phyloP scores from a whole-genome alignment of 176 grass and related monocot genomes.

The Pharus latifolius region DNA sequence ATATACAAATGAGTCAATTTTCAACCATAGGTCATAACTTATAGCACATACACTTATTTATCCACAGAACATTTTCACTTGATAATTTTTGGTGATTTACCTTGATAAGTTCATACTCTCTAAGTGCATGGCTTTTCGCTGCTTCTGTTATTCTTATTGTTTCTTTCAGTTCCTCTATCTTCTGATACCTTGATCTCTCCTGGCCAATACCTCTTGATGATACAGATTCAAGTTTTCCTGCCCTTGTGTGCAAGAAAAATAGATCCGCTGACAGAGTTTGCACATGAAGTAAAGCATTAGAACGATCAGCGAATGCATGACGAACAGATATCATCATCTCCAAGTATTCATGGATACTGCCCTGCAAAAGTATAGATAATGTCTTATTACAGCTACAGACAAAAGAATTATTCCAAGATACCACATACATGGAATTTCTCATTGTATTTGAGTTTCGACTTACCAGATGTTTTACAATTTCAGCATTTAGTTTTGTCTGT shows the following conservation, averaged over 20 bases:
- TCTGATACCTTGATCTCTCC: slow-evolving; percentile 52
- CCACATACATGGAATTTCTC: background rate
- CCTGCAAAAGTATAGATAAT: slow-evolving; percentile 36
- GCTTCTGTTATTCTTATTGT: slow-evolving; percentile 66
- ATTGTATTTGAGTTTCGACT: slow-evolving; percentile 2
- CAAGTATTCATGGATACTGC: slow-evolving; percentile 86
- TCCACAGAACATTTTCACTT: background rate
- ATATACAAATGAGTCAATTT: slow-evolving; percentile 10
- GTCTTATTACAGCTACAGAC: slow-evolving; percentile 6
- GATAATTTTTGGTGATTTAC: slow-evolving; percentile 24
- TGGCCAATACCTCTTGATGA: slow-evolving; percentile 46
- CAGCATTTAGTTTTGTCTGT: slow-evolving; percentile 51
- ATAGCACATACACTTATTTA: background rate
- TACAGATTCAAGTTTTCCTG: slow-evolving; percentile 53
- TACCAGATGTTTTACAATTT: slow-evolving; percentile 78
- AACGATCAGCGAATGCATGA: slow-evolving; percentile 78
- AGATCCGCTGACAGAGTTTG: slow-evolving; percentile 68
- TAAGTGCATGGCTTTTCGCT: slow-evolving; percentile 61
- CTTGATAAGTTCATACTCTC: slow-evolving; percentile 85
- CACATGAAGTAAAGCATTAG: slow-evolving; percentile 60
- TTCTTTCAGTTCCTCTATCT: slow-evolving; percentile 75
- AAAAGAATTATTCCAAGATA: background rate
- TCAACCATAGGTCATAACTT: background rate
- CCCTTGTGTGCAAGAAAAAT: slow-evolving; percentile 43
- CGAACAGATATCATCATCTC: slow-evolving; percentile 69